phyloP scores from a whole-genome alignment of 2,329 filamentous ascomycete genomes.

The Septoria petroselini region DNA sequence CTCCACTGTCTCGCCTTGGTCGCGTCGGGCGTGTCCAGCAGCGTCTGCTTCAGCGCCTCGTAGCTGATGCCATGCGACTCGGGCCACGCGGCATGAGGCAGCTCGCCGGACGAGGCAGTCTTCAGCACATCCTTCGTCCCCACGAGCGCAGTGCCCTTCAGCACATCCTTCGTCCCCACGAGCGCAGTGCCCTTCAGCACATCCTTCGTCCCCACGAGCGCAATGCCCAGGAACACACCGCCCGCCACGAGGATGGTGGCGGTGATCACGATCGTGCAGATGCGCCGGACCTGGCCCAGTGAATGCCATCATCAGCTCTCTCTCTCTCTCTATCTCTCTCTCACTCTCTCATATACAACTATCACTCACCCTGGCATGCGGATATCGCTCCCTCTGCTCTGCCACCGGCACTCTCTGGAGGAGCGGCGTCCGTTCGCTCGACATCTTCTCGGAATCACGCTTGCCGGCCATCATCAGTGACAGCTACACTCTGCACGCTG shows the following conservation, averaged over 20 bases:
- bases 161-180: conserved; percentile 31
- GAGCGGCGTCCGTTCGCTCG: conserved; percentile 63
- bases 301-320: conserved; percentile 3
- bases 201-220: conserved; percentile 36
- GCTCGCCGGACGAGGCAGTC: conserved; percentile 30
- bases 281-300: conserved; percentile 56
- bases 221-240: conserved; percentile 41
- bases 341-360: conserved; percentile 2
- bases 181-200: conserved; percentile 39
- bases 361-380: conserved; percentile 36
- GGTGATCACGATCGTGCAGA: conserved; percentile 59
- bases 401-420: conserved; percentile 61
- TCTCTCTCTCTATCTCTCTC: too few species aligned
- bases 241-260: conserved; percentile 39
- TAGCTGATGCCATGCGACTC: conserved; percentile 50
- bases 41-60: conserved; percentile 54
- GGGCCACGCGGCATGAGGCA: conserved; percentile 42
- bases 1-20: conserved; percentile 52
- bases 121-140: conserved; percentile 22
- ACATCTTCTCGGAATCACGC: conserved; percentile 37
- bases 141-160: conserved; percentile 39
- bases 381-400: conserved; percentile 54
- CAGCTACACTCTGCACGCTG: background rate
- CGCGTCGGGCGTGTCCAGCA: conserved; percentile 54
- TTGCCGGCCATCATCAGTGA: conserved; percentile 25